Evolutionary conservation across 306 rosid genomes (phyloP).

Genomic region (Quercus glauca): DNA sequence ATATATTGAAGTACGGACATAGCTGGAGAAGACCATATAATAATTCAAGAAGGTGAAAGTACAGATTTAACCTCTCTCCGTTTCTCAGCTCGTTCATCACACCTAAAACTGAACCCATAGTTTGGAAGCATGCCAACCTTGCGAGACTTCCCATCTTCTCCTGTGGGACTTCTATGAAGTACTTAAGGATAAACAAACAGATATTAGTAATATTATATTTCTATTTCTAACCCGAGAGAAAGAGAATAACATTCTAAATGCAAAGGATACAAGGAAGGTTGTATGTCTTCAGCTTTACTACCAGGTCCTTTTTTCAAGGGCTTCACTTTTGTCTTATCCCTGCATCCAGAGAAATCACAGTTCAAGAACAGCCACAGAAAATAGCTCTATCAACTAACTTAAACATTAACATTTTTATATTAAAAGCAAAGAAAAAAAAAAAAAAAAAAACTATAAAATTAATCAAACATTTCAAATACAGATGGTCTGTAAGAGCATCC

Average conservation of each 20-base stretch:
- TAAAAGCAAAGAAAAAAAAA: background rate
- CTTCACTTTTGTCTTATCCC: conserved; percentile 60
- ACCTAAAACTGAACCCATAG: conserved; percentile 91
- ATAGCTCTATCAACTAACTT: background rate
- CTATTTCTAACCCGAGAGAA: conserved; percentile 14
- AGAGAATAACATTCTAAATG: conserved; percentile 8
- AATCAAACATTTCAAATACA: background rate
- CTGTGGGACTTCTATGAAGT: conserved; percentile 49
- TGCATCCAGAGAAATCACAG: conserved; percentile 34
- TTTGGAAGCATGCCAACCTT: conserved; percentile 74
- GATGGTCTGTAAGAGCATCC: background rate
- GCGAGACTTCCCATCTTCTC: conserved; percentile 59
- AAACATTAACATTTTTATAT: background rate
- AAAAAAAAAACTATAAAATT: background rate
- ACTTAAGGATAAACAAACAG: conserved; percentile 47
- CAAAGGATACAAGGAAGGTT: conserved; percentile 81
- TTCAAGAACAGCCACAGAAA: conserved; percentile 16
- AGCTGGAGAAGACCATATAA: conserved; percentile 18
- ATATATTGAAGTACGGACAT: background rate
- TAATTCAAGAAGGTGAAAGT: conserved; percentile 13
- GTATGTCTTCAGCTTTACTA: conserved; percentile 47
- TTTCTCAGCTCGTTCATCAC: conserved; percentile 92
- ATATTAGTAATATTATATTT: background rate
- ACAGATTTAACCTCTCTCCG: conserved; percentile 67
- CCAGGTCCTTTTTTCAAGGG: conserved; percentile 40